These are phyloP conservation scores for Pichia ethanolica DNA, from an alignment of 805 yeast genomes.

Conservation along the genomic window DNA sequence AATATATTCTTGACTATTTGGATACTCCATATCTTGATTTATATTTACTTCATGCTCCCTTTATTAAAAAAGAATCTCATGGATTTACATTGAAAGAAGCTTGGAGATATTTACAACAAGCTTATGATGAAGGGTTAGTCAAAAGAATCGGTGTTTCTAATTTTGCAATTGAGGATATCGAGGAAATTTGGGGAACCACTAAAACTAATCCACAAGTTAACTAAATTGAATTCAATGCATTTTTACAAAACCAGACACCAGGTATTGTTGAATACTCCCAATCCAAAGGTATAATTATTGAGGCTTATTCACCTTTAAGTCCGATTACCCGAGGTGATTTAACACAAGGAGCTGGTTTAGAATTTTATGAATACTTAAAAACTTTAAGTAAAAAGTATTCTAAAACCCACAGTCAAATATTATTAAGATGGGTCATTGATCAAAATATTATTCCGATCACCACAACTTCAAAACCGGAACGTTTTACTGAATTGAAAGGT, in stretches of 20 bases:
- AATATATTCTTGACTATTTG: constrained; percentile 30
- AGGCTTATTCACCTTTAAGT: constrained; percentile 64
- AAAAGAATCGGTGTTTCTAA: constrained; percentile 65
- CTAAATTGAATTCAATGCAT: constrained; percentile 66
- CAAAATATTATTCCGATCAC: constrained; percentile 39
- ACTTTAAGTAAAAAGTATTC: constrained; percentile 29
- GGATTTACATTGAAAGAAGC: constrained; percentile 44
- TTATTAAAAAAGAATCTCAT: constrained; percentile 35
- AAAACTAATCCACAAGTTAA: constrained; percentile 48
- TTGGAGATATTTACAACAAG: constrained; percentile 51
- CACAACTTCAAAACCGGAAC: constrained; percentile 34
- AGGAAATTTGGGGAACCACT: constrained; percentile 35
- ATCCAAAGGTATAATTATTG: constrained; percentile 43
- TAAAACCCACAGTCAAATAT: constrained; percentile 33
- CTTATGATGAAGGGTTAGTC: constrained; percentile 46
- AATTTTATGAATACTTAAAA: constrained; percentile 27
- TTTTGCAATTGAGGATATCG: constrained; percentile 44
- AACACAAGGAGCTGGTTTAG: constrained; percentile 30
- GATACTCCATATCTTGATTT: constrained; percentile 46
- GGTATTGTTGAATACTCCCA: constrained; percentile 47
- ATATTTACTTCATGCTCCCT: constrained; percentile 57
- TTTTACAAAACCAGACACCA: constrained; percentile 56
- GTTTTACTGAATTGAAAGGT: constrained; percentile 33
- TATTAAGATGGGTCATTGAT: constrained; percentile 40
- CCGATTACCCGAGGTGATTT: constrained; percentile 46